Base-by-base conservation (phyloP, 768 basidiomycete genomes). In the Rhizopogon rudus region DNA sequence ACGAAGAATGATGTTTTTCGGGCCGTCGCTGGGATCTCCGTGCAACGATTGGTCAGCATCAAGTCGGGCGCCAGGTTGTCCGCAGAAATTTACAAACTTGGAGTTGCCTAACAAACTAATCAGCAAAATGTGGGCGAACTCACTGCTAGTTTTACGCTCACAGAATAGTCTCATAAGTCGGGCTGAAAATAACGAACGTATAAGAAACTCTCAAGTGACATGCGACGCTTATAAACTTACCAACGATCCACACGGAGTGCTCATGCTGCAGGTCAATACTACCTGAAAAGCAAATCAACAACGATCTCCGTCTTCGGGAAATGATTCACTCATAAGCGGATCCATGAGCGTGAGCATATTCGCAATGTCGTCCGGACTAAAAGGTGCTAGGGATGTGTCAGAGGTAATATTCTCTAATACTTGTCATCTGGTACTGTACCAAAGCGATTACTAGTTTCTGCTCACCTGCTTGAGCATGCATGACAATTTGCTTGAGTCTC, bases 161-260 rank as follows among this genome's bases (percentile, higher is more conserved):
- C 78, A 61, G 55, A 77, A 76, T 13, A 70, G 53, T 41, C 61
- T 64, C 78, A 81, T 77, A 4, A 78, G 57, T 16, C 73, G 71
- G 33, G 69, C 77, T 80, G 50, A 42, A 2, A 60, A 13, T 7
- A 3, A 13, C 2, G 13, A 16, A 7, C 13, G 7, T 31, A 35
- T 53, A 5, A 53, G 22, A 48, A 35, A 0, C 13, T 22, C 20
- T 6, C 9, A 9, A 22, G 22, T 2, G 22, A 16, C 14, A 1
- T 12, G 16, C 48, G 3, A 3, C 12, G 28, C 35, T 29, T 1
- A 17, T 0, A 13, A 37, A n/a, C 25, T 29, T 51, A 43, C 54
- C 54, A 1, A n/a, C 25, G 13, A 53, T 41, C 29, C 54, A 53
- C 1, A 53, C 54, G 7, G 48, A 55, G 16, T 55, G 52, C 25